These are phyloP conservation scores for Diplosphaera chodatii DNA, from an alignment of 139 green algal genomes.

Conservation along the genomic window DNA sequence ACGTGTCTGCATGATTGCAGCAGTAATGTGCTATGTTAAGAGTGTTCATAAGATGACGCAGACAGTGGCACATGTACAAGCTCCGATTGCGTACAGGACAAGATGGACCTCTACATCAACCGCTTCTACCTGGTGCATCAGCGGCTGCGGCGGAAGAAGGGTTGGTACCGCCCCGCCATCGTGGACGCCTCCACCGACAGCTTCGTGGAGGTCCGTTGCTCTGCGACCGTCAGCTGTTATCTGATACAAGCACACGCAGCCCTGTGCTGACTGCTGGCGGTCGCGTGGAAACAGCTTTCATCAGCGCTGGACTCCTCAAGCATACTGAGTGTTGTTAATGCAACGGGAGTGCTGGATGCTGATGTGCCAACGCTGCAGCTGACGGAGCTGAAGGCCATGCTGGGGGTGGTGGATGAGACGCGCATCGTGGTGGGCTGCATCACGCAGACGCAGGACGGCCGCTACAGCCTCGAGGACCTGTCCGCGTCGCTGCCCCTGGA, in stretches of 20 bases:
- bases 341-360: too few species aligned
- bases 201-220: constrained; percentile 1
- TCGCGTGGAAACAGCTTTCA: too few species aligned
- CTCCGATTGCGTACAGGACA: constrained; percentile 56
- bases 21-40: too few species aligned
- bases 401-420: constrained; percentile 48
- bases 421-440: constrained; percentile 76
- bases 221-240: too few species aligned
- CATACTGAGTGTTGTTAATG: too few species aligned
- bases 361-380: constrained; percentile 37
- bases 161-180: constrained; percentile 47
- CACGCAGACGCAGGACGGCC: constrained; percentile 61
- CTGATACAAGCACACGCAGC: too few species aligned
- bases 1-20: too few species aligned
- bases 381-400: constrained; percentile 71
- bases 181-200: background rate
- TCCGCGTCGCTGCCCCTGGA: constrained; percentile 69
- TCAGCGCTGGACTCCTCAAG: too few species aligned
- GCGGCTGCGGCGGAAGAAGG: constrained; percentile 49
- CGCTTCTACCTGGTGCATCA: constrained; percentile 65
- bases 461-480: constrained; percentile 75
- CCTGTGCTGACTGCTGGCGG: too few species aligned
- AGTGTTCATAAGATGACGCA: too few species aligned
- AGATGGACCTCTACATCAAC: constrained; percentile 62
- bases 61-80: too few species aligned